A percentile compares a stretch with the other conserved stretches of the same genome.
phyloP scores from a whole-genome alignment of 1,284 basidiomycete genomes.

The Leccinum fallax region DNA sequence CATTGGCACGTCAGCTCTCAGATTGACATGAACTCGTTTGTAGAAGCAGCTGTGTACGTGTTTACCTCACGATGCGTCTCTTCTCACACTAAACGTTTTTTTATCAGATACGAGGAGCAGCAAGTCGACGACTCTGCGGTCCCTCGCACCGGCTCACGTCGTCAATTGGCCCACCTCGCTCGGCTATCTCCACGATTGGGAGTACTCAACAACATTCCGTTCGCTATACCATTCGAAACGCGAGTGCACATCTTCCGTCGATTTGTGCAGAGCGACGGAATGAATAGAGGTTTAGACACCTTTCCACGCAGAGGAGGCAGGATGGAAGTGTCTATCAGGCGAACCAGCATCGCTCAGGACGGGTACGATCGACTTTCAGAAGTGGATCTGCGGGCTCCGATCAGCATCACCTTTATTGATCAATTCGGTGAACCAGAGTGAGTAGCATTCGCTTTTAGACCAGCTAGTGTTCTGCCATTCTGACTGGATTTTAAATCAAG shows the following conservation, averaged over 20 bases:
- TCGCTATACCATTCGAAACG: constrained; percentile 92
- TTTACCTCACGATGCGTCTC: background rate
- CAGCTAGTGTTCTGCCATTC: background rate
- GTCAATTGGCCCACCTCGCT: constrained; percentile 62
- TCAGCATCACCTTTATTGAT: constrained; percentile 91
- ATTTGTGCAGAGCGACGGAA: constrained; percentile 71
- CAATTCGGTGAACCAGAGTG: constrained; percentile 85
- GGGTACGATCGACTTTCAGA: constrained; percentile 84
- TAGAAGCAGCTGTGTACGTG: constrained; percentile 83
- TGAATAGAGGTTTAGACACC: constrained; percentile 18
- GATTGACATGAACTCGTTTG: constrained; percentile 83
- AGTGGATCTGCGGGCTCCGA: constrained; percentile 73
- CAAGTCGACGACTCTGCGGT: constrained; percentile 40
- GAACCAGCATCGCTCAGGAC: constrained; percentile 82
- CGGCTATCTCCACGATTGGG: constrained; percentile 87
- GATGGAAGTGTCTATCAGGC: constrained; percentile 65
- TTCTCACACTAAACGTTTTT: background rate
- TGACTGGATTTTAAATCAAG: constrained; percentile 40
- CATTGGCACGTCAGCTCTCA: constrained; percentile 88
- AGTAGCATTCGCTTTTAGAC: constrained; percentile 32
- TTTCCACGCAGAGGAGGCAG: constrained; percentile 28
- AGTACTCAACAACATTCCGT: constrained; percentile 94
- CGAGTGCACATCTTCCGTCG: constrained; percentile 88
- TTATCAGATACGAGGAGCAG: constrained; percentile 57
- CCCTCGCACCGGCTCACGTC: constrained; percentile 53